Evolutionary conservation across 179 eudicot species (phyloP), one percentile per base, ranked within the genome.

Genomic region (Amaranthus tricolor): DNA sequence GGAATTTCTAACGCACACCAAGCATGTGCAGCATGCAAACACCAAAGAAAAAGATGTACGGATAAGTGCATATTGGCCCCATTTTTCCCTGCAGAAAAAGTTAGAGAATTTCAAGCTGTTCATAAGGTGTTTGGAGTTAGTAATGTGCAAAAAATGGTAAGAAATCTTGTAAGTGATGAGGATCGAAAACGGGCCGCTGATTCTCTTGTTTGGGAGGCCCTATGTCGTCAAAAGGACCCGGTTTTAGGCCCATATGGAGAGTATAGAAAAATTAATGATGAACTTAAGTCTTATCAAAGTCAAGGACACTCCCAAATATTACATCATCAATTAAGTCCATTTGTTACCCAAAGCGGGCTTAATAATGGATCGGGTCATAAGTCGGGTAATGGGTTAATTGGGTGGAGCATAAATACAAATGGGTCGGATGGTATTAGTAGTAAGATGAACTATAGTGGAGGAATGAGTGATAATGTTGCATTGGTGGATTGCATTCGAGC

Each of bases 1-100:
- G 83, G 83, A 7, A 79, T 79, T 70, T 71, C 69, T 24, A 66
- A 80, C n/a, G 45, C 84, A 17, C 88, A 82, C 70, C 88, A 85
- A 76, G 97, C 98, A 4, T 94, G 98, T 68, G 98, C 98, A 5
- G 95, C 97, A 20, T 94, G 98, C 87, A 90, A 89, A 84, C 98
- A 94, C 72, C 97, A 94, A 70, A 81, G 98, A 47, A 92, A 92
- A 81, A 92, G 89, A 66, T 94, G 98, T 82, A 90, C 86, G 0
- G 91, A 88, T 0, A 90, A 89, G 52, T 94, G 98, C 74, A 75
- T 85, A 5, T 43, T 94, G 74, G 96, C 98, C 7, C 93, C 97
- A 1, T 86, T 81, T 59, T 94, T 94, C 62, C 97, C 98, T 0
- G 91, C 85, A 2, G 88, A 83, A 21, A 88, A 83, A 71, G 75